Evolutionary conservation across 2,329 filamentous ascomycete species (phyloP).

Genomic region (Tolypocladium amazonense): DNA sequence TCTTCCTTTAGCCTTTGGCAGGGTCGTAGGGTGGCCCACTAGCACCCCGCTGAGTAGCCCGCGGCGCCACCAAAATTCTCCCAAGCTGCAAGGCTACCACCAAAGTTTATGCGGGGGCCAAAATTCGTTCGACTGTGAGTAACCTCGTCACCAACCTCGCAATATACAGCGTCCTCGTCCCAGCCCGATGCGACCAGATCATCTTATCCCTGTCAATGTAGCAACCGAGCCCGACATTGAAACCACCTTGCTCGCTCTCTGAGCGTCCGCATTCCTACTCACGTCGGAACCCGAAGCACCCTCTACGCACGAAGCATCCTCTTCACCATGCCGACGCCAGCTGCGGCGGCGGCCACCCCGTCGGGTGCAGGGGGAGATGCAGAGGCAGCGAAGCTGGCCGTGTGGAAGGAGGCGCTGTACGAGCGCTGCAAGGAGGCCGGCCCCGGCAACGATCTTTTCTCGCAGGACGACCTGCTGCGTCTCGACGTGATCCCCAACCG

Average conservation of each 20-base stretch:
- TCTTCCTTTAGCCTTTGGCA: too few species aligned
- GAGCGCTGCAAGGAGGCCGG: conserved; percentile 41
- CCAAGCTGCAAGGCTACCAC: not conserved
- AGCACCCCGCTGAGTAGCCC: not conserved
- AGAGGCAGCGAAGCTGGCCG: conserved; percentile 30
- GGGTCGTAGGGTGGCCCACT: not conserved
- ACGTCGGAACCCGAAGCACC: not conserved
- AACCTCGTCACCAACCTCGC: conserved; percentile 1
- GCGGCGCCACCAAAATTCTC: not conserved
- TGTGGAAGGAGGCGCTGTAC: conserved; percentile 48
- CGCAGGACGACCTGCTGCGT: conserved; percentile 46
- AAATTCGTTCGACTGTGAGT: not conserved
- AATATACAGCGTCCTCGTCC: not conserved
- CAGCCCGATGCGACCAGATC: not conserved
- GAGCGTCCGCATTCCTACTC: not conserved
- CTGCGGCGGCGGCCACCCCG: conserved; percentile 10
- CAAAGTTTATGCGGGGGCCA: not conserved
- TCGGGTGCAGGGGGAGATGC: conserved; percentile 17
- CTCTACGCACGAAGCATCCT: not conserved
- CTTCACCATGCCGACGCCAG: conserved; percentile 16
- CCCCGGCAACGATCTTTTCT: conserved; percentile 38
- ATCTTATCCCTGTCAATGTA: not conserved
- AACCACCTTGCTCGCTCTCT: not conserved
- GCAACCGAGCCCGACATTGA: not conserved
- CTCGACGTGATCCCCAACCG: conserved; percentile 47